Conservation (phyloP, 2,329 filamentous ascomycete species). For the Beauveria caledonica region DNA sequence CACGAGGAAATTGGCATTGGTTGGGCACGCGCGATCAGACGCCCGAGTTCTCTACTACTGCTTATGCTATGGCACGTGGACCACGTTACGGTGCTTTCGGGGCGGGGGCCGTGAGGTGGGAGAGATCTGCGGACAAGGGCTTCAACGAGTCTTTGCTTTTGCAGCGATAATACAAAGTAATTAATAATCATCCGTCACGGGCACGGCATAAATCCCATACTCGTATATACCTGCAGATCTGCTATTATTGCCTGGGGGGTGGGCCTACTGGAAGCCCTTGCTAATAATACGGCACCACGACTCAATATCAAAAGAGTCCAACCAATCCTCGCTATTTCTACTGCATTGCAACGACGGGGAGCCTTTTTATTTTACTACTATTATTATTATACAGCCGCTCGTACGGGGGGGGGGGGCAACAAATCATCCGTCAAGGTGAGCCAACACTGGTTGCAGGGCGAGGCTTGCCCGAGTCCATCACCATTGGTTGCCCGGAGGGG, state of each 20-base stretch:
- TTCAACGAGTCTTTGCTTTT: background rate
- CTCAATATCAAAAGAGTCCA: background rate
- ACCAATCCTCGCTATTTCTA: background rate
- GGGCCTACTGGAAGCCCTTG: no score
- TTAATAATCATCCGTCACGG: background rate
- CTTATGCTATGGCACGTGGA: no score
- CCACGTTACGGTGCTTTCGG: no score
- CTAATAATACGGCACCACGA: background rate
- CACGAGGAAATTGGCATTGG: no score
- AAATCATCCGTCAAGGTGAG: slow-evolving; percentile 2
- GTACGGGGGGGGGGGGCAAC: background rate
- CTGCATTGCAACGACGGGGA: background rate
- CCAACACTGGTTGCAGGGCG: background rate
- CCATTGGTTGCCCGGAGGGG: background rate
- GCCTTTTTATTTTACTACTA: background rate
- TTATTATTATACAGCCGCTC: background rate
- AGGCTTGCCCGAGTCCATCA: background rate
- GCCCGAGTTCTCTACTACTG: no score
- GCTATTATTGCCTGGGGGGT: background rate
- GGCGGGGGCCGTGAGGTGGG: no score
- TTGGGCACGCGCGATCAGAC: no score
- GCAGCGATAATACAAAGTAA: background rate
- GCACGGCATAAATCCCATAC: background rate
- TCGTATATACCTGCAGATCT: background rate
- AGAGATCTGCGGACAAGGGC: no score